These are phyloP conservation scores for Helichrysum umbraculigerum DNA, from an alignment of 129 eudicot genomes.

Conservation along the genomic window DNA sequence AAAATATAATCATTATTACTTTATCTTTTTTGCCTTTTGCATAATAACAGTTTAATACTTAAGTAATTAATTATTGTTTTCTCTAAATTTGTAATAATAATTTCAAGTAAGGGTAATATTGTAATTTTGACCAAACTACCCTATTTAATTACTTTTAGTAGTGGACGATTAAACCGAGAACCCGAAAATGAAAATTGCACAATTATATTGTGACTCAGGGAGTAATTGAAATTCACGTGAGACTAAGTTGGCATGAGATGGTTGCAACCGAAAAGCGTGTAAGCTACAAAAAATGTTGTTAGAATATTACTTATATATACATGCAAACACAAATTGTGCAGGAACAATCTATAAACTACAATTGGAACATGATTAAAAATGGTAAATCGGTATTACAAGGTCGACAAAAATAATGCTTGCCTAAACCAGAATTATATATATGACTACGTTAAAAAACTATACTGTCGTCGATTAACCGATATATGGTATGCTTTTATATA, in stretches of 20 bases:
- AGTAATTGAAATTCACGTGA: neutral
- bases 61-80: too few relatives aligned
- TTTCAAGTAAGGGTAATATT: too few relatives aligned
- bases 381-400: neutral
- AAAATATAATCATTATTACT: too few relatives aligned
- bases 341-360: neutral
- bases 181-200: too few relatives aligned
- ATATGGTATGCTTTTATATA: neutral
- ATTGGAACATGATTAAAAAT: neutral
- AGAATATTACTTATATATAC: constrained; percentile 1
- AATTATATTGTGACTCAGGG: too few relatives aligned
- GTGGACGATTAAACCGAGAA: too few relatives aligned
- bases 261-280: neutral
- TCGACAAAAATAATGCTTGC: constrained; percentile 3
- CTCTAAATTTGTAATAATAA: too few relatives aligned
- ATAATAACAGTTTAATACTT: too few relatives aligned
- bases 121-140: too few relatives aligned
- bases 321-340: neutral
- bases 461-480: neutral
- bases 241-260: neutral
- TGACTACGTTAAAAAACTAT: neutral
- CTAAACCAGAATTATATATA: neutral
- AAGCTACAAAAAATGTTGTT: neutral
- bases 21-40: too few relatives aligned
- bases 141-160: too few relatives aligned